A percentile compares a stretch with the other conserved stretches of the same genome.
Conservation (phyloP, 257 asterid species). For the Verbascum thapsus region DNA sequence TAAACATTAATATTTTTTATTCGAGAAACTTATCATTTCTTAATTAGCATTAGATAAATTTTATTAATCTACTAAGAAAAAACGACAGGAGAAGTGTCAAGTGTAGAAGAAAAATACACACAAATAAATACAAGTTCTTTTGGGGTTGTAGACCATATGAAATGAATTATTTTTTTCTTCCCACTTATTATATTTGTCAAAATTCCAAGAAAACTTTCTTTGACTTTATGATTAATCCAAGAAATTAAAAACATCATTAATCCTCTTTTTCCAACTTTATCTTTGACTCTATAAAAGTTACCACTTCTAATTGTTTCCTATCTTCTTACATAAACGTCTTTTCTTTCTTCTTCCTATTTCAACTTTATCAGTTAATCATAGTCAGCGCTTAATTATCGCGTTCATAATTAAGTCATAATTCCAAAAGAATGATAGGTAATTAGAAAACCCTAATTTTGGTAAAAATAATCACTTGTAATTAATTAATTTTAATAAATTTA, state of each 20-base stretch:
- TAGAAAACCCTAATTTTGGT: no score
- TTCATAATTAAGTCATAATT: no score
- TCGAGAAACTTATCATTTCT: background rate
- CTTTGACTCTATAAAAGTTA: no score
- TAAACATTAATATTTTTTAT: background rate
- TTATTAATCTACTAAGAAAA: background rate
- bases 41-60: background rate
- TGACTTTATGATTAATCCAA: conserved; percentile 30
- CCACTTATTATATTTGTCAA: conserved; percentile 24
- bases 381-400: no score
- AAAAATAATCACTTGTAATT: no score
- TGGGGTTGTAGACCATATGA: background rate
- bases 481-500: no score
- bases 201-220: conserved; percentile 11
- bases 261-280: no score
- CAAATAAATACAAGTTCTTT: background rate
- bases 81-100: conserved; percentile 4
- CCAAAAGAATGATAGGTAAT: no score
- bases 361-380: no score
- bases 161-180: background rate
- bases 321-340: no score
- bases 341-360: no score
- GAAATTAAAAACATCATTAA: background rate
- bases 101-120: conserved; percentile 16
- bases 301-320: no score